phyloP scores from a whole-genome alignment of 768 basidiomycete genomes.

The Naematelia aurantialba region DNA sequence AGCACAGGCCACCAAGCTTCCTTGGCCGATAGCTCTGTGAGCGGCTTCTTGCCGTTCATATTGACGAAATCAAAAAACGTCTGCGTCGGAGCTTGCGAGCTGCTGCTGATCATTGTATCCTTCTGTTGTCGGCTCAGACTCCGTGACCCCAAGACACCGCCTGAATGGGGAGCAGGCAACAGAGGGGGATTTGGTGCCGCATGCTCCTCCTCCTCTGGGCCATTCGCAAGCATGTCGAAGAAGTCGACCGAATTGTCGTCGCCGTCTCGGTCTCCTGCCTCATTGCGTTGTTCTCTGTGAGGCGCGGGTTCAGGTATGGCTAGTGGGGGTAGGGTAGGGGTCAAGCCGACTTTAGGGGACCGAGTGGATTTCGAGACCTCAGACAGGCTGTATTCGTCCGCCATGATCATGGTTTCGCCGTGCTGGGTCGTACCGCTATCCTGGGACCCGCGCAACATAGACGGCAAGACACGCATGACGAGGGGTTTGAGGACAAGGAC shows the following conservation, averaged over 20 bases:
- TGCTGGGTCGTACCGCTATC: background rate
- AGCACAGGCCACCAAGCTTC: constrained; percentile 44
- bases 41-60: constrained; percentile 31
- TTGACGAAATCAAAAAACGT: constrained; percentile 48
- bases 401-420: background rate
- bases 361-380: background rate
- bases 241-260: constrained; percentile 15
- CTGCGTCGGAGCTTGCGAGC: constrained; percentile 22
- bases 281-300: background rate
- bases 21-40: constrained; percentile 33
- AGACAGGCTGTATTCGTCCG: background rate
- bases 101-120: background rate
- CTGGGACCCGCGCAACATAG: constrained; percentile 16
- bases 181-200: background rate
- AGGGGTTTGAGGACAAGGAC: constrained; percentile 47
- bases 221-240: constrained; percentile 22
- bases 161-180: background rate
- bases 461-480: constrained; percentile 36
- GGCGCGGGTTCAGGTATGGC: background rate
- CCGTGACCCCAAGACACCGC: background rate
- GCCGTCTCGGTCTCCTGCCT: constrained; percentile 2
- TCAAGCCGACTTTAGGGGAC: background rate
- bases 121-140: background rate
- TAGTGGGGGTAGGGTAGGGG: background rate
- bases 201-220: constrained; percentile 1